Percentiles rank a stretch among this genome's conserved stretches.
phyloP scores from a whole-genome alignment of 257 asterid genomes.

The Petunia secreta region DNA sequence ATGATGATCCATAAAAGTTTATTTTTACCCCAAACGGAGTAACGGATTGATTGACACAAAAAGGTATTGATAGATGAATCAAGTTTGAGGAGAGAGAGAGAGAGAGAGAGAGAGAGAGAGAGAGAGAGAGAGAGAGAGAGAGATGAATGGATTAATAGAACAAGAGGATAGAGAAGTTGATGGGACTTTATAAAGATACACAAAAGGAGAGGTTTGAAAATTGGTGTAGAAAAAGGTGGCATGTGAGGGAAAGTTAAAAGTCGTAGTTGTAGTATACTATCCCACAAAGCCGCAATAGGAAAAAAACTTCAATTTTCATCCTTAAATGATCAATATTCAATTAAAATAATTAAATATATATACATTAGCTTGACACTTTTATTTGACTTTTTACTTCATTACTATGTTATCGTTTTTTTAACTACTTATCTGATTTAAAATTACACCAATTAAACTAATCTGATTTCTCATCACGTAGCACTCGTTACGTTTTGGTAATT shows the following conservation, averaged over 20 bases:
- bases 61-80: not conserved
- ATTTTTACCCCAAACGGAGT: not conserved
- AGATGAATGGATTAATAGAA: slow-evolving; percentile 19
- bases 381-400: not conserved
- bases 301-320: slow-evolving; percentile 1
- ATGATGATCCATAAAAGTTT: slow-evolving; percentile 37
- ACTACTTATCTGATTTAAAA: too few relatives aligned
- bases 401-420: too few relatives aligned
- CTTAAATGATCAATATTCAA: not conserved
- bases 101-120: slow-evolving; percentile 20
- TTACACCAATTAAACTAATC: too few relatives aligned
- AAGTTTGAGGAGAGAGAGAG: slow-evolving; percentile 1
- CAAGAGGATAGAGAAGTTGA: slow-evolving; percentile 19
- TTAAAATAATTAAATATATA: not conserved
- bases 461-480: too few relatives aligned
- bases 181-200: slow-evolving; percentile 28
- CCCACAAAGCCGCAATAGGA: slow-evolving; percentile 18
- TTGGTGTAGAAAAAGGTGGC: slow-evolving; percentile 19
- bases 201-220: not conserved
- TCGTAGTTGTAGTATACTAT: not conserved
- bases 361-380: not conserved
- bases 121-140: slow-evolving; percentile 2
- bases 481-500: too few relatives aligned
- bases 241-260: slow-evolving; percentile 13
- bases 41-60: slow-evolving; percentile 21